Conservation (phyloP, 169 alveolate species). For the Fabrea salina region DNA sequence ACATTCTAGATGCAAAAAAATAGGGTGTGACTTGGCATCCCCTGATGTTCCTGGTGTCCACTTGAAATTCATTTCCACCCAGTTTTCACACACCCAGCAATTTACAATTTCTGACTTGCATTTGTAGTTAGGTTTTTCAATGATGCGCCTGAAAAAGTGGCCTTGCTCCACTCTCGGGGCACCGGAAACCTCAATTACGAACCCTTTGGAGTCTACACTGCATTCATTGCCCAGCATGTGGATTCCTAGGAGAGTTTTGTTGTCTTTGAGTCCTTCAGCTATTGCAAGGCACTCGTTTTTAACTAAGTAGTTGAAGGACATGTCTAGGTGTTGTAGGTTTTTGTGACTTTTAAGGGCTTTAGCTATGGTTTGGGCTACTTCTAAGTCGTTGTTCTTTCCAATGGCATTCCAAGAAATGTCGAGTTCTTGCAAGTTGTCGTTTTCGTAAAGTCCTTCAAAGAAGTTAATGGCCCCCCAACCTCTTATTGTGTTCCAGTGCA, state of each 20-base stretch:
- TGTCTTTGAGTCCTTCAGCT: constrained; percentile 53
- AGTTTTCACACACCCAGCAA: constrained; percentile 78
- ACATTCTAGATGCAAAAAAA: constrained; percentile 52
- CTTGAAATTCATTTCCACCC: constrained; percentile 58
- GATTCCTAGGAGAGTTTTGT: constrained; percentile 67
- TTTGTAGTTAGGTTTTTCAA: constrained; percentile 23
- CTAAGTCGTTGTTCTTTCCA: constrained; percentile 43
- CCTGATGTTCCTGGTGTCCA: constrained; percentile 38
- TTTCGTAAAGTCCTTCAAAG: constrained; percentile 22
- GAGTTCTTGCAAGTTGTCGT: constrained; percentile 41
- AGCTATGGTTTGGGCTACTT: constrained; percentile 22
- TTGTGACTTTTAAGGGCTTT: constrained; percentile 43
- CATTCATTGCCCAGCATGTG: constrained; percentile 75
- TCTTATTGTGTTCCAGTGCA: constrained; percentile 56
- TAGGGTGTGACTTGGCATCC: constrained; percentile 38
- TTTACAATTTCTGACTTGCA: background rate
- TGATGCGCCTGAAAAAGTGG: constrained; percentile 36
- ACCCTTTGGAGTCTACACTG: constrained; percentile 68
- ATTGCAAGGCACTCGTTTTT: constrained; percentile 49
- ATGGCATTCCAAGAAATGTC: constrained; percentile 65
- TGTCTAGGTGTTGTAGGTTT: constrained; percentile 60
- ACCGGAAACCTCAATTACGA: constrained; percentile 38
- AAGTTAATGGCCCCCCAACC: constrained; percentile 43
- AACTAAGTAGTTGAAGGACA: constrained; percentile 63
- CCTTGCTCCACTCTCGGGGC: constrained; percentile 32